These are phyloP conservation scores for Pythium scleroteichum DNA, from an alignment of 352 stramenopile genomes.

Conservation along the genomic window DNA sequence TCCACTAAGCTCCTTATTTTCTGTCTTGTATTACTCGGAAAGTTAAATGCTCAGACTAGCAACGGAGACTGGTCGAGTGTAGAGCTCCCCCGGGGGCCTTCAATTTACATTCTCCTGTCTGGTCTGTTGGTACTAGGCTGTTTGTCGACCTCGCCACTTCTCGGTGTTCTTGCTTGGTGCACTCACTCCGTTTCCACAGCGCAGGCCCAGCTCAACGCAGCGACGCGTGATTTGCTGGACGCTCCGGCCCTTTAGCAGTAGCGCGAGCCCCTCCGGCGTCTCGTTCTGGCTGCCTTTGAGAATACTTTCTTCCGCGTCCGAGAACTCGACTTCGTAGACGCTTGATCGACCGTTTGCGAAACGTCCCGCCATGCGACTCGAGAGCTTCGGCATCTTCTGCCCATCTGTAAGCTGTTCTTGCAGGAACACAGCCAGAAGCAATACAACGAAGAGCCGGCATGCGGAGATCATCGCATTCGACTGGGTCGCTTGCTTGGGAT, in stretches of 20 bases:
- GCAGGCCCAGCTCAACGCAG: conserved; percentile 56
- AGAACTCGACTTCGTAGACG: conserved; percentile 44
- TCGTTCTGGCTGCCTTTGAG: conserved; percentile 45
- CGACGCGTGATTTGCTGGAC: conserved; percentile 45
- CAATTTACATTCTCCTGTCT: too few species aligned
- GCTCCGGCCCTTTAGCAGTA: conserved; percentile 35
- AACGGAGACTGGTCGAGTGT: too few species aligned
- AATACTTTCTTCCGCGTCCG: conserved; percentile 51
- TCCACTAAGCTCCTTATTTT: not conserved
- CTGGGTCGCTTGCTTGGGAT: too few species aligned
- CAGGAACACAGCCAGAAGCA: not conserved
- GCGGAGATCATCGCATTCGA: too few species aligned
- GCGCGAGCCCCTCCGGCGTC: conserved; percentile 37
- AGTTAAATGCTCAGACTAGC: too few species aligned
- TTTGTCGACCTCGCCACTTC: conserved; percentile 34
- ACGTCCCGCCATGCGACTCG: conserved; percentile 2
- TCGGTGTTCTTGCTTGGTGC: conserved; percentile 43
- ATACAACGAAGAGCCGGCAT: too few species aligned
- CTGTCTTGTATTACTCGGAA: too few species aligned
- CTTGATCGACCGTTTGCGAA: not conserved
- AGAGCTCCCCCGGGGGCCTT: too few species aligned
- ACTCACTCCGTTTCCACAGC: conserved; percentile 38
- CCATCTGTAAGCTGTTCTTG: not conserved
- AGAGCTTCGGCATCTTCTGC: conserved; percentile 4
- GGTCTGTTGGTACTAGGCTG: not conserved